These are phyloP conservation scores for Magnaporthiopsis incrustans DNA, from an alignment of 2,329 filamentous ascomycete species.

Conservation along the genomic window DNA sequence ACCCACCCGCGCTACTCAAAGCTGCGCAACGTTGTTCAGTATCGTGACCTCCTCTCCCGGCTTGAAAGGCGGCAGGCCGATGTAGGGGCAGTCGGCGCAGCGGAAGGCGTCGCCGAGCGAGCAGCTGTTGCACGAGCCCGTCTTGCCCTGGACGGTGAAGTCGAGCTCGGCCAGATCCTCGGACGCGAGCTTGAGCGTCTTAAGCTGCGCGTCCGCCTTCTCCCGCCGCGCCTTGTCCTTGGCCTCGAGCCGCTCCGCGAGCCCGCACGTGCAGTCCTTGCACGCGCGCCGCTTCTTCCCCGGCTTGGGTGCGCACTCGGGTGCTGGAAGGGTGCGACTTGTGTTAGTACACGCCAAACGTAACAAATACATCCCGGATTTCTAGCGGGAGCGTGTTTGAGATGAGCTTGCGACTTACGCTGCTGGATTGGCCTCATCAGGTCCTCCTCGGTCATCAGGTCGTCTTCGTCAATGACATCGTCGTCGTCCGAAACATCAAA, in stretches of 20 bases:
- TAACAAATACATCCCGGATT: not conserved
- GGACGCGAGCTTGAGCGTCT: constrained; percentile 58
- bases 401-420: constrained; percentile 49
- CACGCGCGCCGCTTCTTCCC: constrained; percentile 88
- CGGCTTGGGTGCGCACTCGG: constrained; percentile 78
- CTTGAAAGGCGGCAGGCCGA: constrained; percentile 92
- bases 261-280: constrained; percentile 95
- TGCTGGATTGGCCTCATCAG: constrained; percentile 67
- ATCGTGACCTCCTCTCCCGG: constrained; percentile 89
- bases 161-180: constrained; percentile 86
- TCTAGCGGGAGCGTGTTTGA: constrained; percentile 16
- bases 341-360: constrained; percentile 4
- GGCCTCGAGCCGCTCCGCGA: constrained; percentile 76
- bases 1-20: constrained; percentile 35
- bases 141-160: constrained; percentile 96
- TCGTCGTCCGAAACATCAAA: constrained; percentile 53
- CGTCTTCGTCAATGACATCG: constrained; percentile 86
- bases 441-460: constrained; percentile 78
- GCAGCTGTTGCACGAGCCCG: constrained; percentile 90
- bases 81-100: constrained; percentile 68
- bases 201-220: constrained; percentile 23
- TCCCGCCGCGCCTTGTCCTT: constrained; percentile 53
- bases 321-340: constrained; percentile 39
- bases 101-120: constrained; percentile 85
- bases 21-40: constrained; percentile 76